A percentile compares a stretch with the other conserved stretches of the same genome.
Conservation (phyloP, 495 filamentous ascomycete species). For the Penicillium dipodomyicola region DNA sequence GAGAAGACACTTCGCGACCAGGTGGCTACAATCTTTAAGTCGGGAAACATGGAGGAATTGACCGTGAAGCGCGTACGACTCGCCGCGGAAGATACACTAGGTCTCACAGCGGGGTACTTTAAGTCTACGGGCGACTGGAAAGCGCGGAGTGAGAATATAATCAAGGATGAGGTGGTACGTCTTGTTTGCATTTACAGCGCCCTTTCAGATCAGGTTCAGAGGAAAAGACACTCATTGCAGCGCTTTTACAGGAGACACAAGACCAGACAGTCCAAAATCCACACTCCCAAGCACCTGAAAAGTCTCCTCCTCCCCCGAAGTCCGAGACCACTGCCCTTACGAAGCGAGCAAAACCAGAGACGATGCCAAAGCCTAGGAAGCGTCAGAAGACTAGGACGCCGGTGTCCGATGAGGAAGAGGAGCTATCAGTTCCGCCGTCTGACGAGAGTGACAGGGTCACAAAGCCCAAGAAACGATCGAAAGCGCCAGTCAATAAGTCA, state of each 20-base stretch:
- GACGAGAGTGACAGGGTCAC: slow-evolving; percentile 26
- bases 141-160: slow-evolving; percentile 69
- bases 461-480: slow-evolving; percentile 24
- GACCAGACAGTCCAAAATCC: slow-evolving; percentile 24
- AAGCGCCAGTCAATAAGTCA: slow-evolving; percentile 21
- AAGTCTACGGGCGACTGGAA: slow-evolving; percentile 69
- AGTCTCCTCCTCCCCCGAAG: slow-evolving; percentile 22
- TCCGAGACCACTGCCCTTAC: slow-evolving; percentile 21
- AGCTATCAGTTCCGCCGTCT: slow-evolving; percentile 14
- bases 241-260: slow-evolving; percentile 29
- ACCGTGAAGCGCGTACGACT: slow-evolving; percentile 74
- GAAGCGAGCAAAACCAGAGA: slow-evolving; percentile 30
- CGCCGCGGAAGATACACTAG: slow-evolving; percentile 61
- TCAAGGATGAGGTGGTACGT: slow-evolving; percentile 68
- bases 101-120: slow-evolving; percentile 68
- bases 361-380: slow-evolving; percentile 31
- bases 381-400: slow-evolving; percentile 37
- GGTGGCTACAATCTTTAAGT: slow-evolving; percentile 56
- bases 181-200: slow-evolving; percentile 7
- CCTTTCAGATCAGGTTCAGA: background rate
- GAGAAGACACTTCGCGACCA: slow-evolving; percentile 58
- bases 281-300: slow-evolving; percentile 8
- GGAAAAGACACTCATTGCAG: slow-evolving; percentile 9
- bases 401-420: slow-evolving; percentile 28
- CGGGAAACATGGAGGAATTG: slow-evolving; percentile 59